Conservation (phyloP, 805 yeast genomes). For the Ogataea saltuana region DNA sequence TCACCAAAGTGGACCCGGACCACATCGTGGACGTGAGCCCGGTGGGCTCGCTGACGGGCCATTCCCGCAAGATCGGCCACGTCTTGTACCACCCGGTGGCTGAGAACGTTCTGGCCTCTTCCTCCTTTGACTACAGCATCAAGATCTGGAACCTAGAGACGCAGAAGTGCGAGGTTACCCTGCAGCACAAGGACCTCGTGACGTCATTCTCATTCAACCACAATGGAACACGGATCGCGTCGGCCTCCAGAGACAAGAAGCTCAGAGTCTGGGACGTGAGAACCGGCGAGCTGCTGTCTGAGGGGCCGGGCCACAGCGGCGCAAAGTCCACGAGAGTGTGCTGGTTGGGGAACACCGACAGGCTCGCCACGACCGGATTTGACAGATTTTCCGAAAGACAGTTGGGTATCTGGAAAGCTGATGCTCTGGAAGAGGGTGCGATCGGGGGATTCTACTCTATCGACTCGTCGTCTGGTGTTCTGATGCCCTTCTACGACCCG, state of each 20-base stretch:
- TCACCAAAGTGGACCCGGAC: slow-evolving; percentile 54
- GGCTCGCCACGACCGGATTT: slow-evolving; percentile 92
- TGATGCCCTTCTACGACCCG: slow-evolving; percentile 88
- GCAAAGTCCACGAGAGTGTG: slow-evolving; percentile 86
- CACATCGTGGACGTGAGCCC: slow-evolving; percentile 71
- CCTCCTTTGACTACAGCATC: slow-evolving; percentile 87
- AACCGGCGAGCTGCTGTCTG: slow-evolving; percentile 68
- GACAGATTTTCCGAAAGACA: slow-evolving; percentile 92
- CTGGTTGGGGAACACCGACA: slow-evolving; percentile 87
- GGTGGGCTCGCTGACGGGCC: slow-evolving; percentile 72
- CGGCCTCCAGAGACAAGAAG: slow-evolving; percentile 87
- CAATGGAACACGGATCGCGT: slow-evolving; percentile 83
- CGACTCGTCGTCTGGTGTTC: slow-evolving; percentile 90
- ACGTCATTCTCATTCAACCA: slow-evolving; percentile 92
- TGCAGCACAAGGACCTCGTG: slow-evolving; percentile 86
- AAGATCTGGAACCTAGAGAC: slow-evolving; percentile 87
- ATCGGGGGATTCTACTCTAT: slow-evolving; percentile 84
- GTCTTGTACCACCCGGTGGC: slow-evolving; percentile 89
- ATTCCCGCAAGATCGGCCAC: slow-evolving; percentile 91
- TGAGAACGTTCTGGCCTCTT: slow-evolving; percentile 79
- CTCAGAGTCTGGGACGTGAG: slow-evolving; percentile 91
- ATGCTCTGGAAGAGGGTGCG: slow-evolving; percentile 73
- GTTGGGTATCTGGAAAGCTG: slow-evolving; percentile 89
- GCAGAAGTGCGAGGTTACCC: slow-evolving; percentile 67
- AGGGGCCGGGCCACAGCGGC: slow-evolving; percentile 89